A percentile compares a stretch with the other conserved stretches of the same genome.
phyloP scores from a whole-genome alignment of 306 rosid genomes.

The Gastrolobium villosum region DNA sequence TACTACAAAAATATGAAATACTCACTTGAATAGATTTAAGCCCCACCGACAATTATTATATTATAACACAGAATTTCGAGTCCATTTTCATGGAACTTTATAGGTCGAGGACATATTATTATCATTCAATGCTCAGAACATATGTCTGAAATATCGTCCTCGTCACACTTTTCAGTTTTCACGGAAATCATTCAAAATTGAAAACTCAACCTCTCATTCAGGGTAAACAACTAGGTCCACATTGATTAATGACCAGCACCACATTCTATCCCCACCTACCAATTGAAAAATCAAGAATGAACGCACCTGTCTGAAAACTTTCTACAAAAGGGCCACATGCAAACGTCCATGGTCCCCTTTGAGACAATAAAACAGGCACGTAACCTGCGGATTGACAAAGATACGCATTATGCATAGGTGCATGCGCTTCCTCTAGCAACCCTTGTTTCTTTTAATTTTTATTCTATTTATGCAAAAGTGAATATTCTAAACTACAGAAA shows the following conservation, averaged over 20 bases:
- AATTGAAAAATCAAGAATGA: conserved; percentile 28
- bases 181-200: conserved; percentile 20
- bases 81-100: background rate
- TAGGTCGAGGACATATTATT: background rate
- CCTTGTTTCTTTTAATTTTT: background rate
- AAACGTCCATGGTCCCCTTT: conserved; percentile 12
- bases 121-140: background rate
- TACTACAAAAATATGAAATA: background rate
- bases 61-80: background rate
- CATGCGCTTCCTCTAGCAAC: background rate
- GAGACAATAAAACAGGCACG: conserved; percentile 30
- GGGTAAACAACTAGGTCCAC: background rate
- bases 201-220: background rate
- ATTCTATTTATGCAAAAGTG: too few species aligned
- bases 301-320: background rate
- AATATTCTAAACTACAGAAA: background rate
- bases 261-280: background rate
- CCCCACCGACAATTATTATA: background rate
- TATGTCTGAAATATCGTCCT: background rate
- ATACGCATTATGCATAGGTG: background rate
- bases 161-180: background rate
- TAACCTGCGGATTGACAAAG: conserved; percentile 3
- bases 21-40: background rate
- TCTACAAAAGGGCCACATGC: background rate
- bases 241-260: conserved; percentile 14